phyloP scores from a whole-genome alignment of 2,329 filamentous ascomycete genomes.

The Elsinoe fawcettii region DNA sequence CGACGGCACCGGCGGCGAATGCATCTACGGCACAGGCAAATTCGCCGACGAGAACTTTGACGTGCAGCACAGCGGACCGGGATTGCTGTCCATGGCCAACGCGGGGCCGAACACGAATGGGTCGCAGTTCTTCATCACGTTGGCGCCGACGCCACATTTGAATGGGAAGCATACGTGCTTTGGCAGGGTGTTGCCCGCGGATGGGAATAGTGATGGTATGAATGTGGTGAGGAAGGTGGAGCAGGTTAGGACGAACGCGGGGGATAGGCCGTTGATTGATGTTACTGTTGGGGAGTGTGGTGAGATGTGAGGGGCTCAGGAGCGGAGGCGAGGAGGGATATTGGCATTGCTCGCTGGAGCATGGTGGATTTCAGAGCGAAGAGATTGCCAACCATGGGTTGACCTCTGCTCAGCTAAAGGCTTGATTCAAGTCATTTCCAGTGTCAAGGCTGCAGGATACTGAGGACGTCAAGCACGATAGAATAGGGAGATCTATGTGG shows the following conservation, averaged over 20 bases:
- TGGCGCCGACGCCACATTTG: conserved; percentile 75
- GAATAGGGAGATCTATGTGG: background rate
- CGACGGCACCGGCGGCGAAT: conserved; percentile 75
- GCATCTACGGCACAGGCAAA: conserved; percentile 73
- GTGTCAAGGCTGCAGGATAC: too few species aligned
- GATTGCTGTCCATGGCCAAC: conserved; percentile 90
- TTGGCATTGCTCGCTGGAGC: background rate
- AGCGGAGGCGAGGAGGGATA: background rate
- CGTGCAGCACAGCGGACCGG: conserved; percentile 68
- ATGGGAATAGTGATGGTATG: conserved; percentile 56
- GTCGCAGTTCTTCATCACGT: conserved; percentile 96
- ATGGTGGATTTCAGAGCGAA: background rate
- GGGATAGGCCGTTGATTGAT: conserved; percentile 78
- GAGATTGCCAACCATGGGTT: background rate
- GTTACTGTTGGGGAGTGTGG: conserved; percentile 81
- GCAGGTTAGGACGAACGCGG: conserved; percentile 69
- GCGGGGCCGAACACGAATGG: conserved; percentile 89
- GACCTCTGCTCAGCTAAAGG: background rate
- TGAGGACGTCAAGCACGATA: too few species aligned
- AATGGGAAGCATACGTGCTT: conserved; percentile 95
- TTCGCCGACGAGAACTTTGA: conserved; percentile 90
- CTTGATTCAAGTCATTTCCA: too few species aligned
- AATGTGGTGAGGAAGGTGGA: conserved; percentile 90
- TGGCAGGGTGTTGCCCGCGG: conserved; percentile 60
- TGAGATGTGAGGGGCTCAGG: conserved; percentile 60